Percentiles rank a stretch among this genome's conserved stretches.
Conservation (phyloP, 2,329 filamentous ascomycete species). For the Corniculantispora saksenae region DNA sequence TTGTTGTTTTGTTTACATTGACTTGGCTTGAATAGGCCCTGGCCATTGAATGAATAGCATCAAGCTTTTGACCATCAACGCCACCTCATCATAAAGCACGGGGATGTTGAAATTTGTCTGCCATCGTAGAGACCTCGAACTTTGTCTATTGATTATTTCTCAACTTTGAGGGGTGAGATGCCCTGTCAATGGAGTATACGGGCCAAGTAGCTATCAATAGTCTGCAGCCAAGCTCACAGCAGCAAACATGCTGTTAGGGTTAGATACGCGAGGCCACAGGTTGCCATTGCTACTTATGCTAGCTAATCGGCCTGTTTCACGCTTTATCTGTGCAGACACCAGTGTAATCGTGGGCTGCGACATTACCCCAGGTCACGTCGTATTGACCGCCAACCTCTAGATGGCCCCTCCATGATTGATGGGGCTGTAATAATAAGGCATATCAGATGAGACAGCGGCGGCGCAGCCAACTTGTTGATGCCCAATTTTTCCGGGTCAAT, state of each 20-base stretch:
- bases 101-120: too few relatives aligned
- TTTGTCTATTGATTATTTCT: too few relatives aligned
- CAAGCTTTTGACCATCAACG: background rate
- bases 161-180: too few relatives aligned
- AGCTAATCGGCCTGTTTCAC: background rate
- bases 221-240: background rate
- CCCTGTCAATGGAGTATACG: too few relatives aligned
- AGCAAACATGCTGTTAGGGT: background rate
- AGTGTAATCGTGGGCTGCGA: background rate
- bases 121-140: too few relatives aligned
- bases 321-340: background rate
- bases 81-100: background rate
- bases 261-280: background rate
- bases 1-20: too few relatives aligned
- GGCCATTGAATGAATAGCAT: too few relatives aligned
- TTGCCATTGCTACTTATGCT: background rate
- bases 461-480: background rate
- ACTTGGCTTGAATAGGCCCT: too few relatives aligned
- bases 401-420: background rate
- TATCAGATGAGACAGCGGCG: constrained; percentile 1
- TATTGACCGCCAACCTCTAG: constrained; percentile 1
- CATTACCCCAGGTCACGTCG: background rate
- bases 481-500: constrained; percentile 19
- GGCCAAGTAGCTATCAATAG: background rate
- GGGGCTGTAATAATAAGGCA: background rate